Evolutionary conservation across 306 rosid species (phyloP).

Genomic region (Lablab purpureus): DNA sequence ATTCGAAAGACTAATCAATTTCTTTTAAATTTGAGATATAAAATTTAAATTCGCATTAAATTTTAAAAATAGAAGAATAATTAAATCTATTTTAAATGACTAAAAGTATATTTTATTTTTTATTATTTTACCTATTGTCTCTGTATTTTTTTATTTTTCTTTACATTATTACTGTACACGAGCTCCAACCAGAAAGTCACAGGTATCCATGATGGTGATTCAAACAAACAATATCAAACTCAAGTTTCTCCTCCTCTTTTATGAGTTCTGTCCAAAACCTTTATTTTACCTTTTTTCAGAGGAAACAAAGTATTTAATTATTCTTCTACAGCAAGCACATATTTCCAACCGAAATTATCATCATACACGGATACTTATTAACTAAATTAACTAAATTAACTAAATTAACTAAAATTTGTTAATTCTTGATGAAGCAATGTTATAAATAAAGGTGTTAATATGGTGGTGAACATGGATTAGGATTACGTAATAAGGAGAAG

Average conservation of each 20-base stretch:
- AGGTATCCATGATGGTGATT: conserved; percentile 5
- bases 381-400: no score
- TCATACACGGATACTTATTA: no score
- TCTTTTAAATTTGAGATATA: no score
- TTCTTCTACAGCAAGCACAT: no score
- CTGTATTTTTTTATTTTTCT: neutral
- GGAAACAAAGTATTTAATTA: no score
- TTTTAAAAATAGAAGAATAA: no score
- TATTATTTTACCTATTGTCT: neutral
- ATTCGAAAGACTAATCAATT: no score
- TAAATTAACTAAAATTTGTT: no score
- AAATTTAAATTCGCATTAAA: no score
- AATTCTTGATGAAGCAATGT: neutral
- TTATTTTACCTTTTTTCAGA: neutral
- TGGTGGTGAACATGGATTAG: neutral
- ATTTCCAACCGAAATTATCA: no score
- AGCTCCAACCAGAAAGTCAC: conserved; percentile 5
- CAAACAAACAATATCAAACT: conserved; percentile 33
- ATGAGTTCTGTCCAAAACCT: neutral
- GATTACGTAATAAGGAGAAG: neutral
- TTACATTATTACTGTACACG: neutral
- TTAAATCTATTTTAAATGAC: no score
- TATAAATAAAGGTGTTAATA: neutral
- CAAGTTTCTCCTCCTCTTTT: conserved; percentile 19
- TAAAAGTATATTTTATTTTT: no score